Evolutionary conservation across 2,329 filamentous ascomycete genomes (phyloP).

Genomic region (Bipolaris oryzae): DNA sequence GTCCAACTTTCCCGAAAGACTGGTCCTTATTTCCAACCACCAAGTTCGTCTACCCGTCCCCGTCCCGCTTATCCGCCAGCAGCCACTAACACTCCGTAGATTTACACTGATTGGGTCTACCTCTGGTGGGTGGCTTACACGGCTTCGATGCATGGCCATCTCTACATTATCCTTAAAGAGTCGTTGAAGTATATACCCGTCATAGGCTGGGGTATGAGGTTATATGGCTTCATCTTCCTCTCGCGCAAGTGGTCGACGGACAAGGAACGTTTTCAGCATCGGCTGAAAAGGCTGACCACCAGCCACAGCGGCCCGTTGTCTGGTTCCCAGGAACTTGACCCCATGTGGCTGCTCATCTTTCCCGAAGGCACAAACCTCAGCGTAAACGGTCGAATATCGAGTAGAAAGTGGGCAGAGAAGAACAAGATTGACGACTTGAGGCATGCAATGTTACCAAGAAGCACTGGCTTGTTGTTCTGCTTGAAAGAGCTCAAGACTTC

Average conservation of each 20-base stretch:
- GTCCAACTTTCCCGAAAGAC: slow-evolving; percentile 78
- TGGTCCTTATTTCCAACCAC: slow-evolving; percentile 85
- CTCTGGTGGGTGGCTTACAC: slow-evolving; percentile 92
- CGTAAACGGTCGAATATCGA: slow-evolving; percentile 71
- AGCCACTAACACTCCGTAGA: slow-evolving; percentile 49
- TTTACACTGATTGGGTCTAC: slow-evolving; percentile 90
- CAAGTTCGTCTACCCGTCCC: slow-evolving; percentile 54
- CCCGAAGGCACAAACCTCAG: slow-evolving; percentile 87
- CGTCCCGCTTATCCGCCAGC: background rate
- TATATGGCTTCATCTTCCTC: slow-evolving; percentile 90
- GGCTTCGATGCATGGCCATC: slow-evolving; percentile 77
- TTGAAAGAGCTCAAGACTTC: slow-evolving; percentile 75
- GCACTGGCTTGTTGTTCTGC: slow-evolving; percentile 80
- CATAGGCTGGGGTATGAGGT: slow-evolving; percentile 81
- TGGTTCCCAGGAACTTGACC: slow-evolving; percentile 62
- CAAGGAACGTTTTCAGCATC: slow-evolving; percentile 73
- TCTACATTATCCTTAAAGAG: slow-evolving; percentile 91
- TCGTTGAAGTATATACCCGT: slow-evolving; percentile 83
- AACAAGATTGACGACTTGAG: slow-evolving; percentile 69
- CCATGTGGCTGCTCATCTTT: slow-evolving; percentile 90
- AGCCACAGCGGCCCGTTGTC: slow-evolving; percentile 48
- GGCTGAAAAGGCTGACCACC: slow-evolving; percentile 72
- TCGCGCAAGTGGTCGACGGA: slow-evolving; percentile 88
- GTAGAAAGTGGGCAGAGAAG: slow-evolving; percentile 78
- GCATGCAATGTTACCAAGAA: slow-evolving; percentile 77